Evolutionary conservation across 257 asterid species (phyloP), one percentile per base, ranked within the genome.

Genomic region (Solanum sparsipilum): DNA sequence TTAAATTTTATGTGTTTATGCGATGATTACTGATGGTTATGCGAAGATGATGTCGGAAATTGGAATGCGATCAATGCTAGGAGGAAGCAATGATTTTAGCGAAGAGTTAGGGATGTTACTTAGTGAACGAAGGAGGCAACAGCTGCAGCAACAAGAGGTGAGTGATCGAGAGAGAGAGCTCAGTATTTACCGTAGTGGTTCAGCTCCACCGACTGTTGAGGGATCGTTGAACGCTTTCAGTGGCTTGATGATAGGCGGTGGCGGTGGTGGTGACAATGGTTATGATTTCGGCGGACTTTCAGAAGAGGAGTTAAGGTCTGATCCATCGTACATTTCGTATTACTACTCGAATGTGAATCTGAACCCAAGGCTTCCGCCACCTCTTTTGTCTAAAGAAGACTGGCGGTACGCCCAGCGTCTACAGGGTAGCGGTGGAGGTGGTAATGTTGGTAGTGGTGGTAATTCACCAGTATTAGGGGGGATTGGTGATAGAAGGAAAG

Each of bases 281-380:
- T 20, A 35, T 82, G 71, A 48, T 48, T 29, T 82, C 58, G n/a
- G 86, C 58, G 86, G 71, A 20, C 29, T 82, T 48, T 29, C 86
- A 31, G 86, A 82, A 52, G 86, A 82, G 93, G 96, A 90, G 86
- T 84, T 92, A 34, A 94, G 96, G 98, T 91, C 96, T 90, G 95
- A 96, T 94, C 97, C 98, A 41, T 90, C 92, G 2, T 95, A 96
- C 88, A 72, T 89, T 74, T 91, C 94, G 9, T 94, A 94, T 83
- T 95, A 93, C 84, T 92, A 94, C 89, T 87, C 93, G 58, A 94
- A 95, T 91, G 95, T 91, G 85, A 95, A 95, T 85, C 88, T 90
- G 78, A 93, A 95, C 93, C 98, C 98, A 32, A 90, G 97, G 81
- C 91, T 93, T 2, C 98, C 95, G 7, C 96, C 93, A 10, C 97